phyloP scores from a whole-genome alignment of 768 basidiomycete species.

The Lactifluus subvellereus region DNA sequence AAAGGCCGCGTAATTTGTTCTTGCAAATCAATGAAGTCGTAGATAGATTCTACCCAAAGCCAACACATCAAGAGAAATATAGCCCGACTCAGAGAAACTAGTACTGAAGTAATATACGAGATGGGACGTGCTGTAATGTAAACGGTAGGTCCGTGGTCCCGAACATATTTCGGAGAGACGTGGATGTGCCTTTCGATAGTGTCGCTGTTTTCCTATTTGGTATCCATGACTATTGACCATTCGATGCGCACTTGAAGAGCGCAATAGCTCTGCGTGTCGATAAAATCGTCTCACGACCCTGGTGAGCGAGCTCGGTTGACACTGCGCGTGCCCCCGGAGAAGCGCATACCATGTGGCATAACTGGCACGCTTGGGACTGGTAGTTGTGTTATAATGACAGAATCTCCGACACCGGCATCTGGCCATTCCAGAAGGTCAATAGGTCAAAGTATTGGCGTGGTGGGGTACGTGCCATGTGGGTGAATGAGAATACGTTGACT shows the following conservation, averaged over 20 bases:
- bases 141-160: neutral
- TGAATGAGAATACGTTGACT: constrained; percentile 34
- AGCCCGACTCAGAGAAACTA: too few species aligned
- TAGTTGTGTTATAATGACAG: neutral
- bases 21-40: too few species aligned
- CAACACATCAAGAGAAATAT: too few species aligned
- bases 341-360: too few species aligned
- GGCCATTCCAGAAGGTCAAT: neutral
- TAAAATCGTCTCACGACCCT: neutral
- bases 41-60: neutral
- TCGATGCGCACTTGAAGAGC: constrained; percentile 23
- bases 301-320: too few species aligned
- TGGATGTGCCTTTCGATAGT: neutral
- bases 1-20: too few species aligned
- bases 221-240: constrained; percentile 2
- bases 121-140: neutral
- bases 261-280: constrained; percentile 6
- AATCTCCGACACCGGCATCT: neutral
- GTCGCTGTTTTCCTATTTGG: neutral
- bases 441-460: neutral
- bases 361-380: too few species aligned
- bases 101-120: too few species aligned
- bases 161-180: neutral
- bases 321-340: too few species aligned
- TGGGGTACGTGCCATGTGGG: constrained; percentile 28